Evolutionary conservation across 225 moss, liverwort and hornwort genomes (phyloP).

Genomic region (Marchantia paleacea): DNA sequence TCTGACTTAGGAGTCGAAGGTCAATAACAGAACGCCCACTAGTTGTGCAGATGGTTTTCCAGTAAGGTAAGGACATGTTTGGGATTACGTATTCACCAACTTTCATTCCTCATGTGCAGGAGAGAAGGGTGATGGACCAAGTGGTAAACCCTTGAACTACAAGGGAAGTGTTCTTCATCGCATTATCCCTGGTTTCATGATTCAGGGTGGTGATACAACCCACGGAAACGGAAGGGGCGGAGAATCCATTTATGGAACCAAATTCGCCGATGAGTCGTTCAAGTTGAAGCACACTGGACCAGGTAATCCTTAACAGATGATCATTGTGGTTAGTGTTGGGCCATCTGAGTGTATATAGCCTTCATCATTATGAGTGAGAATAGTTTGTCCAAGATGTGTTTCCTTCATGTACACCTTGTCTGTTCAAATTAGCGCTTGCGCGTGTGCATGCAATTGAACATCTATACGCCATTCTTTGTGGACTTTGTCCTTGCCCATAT

Average conservation of each 20-base stretch:
- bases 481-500: too few relatives aligned
- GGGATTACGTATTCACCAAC: background rate
- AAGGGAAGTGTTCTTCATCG: constrained; percentile 91
- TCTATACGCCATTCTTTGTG: too few relatives aligned
- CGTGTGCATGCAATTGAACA: too few relatives aligned
- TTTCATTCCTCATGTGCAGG: constrained; percentile 32
- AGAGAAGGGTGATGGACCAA: constrained; percentile 63
- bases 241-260: constrained; percentile 81
- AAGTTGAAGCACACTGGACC: constrained; percentile 92
- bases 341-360: background rate
- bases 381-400: background rate
- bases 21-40: too few relatives aligned
- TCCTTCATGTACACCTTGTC: background rate
- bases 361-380: background rate
- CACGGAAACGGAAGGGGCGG: constrained; percentile 91
- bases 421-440: too few relatives aligned
- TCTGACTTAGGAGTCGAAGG: background rate
- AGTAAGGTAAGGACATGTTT: background rate
- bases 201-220: constrained; percentile 88
- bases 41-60: too few relatives aligned
- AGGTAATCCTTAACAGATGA: constrained; percentile 21
- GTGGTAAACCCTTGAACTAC: constrained; percentile 69
- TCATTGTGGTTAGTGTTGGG: background rate
- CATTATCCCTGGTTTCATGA: constrained; percentile 92
- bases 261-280: constrained; percentile 88